phyloP scores from a whole-genome alignment of 1,284 basidiomycete genomes.

The Ceratobasidium sp. region DNA sequence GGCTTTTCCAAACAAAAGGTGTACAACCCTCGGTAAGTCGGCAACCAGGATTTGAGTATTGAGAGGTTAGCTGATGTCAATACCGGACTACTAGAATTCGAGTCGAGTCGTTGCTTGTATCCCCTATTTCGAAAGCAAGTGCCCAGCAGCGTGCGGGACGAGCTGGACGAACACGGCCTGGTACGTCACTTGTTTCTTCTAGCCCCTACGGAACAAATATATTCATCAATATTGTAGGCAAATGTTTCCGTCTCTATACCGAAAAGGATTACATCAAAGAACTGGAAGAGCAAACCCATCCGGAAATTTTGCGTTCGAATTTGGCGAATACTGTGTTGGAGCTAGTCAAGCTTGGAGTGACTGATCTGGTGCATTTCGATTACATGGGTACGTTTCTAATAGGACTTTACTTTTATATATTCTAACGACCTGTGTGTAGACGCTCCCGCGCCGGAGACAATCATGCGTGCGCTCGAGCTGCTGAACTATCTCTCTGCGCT shows the following conservation, averaged over 20 bases:
- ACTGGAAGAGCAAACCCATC: slow-evolving; percentile 96
- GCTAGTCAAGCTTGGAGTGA: slow-evolving; percentile 92
- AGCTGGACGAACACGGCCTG: slow-evolving; percentile 82
- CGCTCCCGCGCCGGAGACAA: slow-evolving; percentile 95
- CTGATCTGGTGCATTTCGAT: slow-evolving; percentile 91
- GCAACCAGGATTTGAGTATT: too few relatives aligned
- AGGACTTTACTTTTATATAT: slow-evolving; percentile 23
- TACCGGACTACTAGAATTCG: slow-evolving; percentile 88
- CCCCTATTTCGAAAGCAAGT: slow-evolving; percentile 95
- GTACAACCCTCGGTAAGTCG: slow-evolving; percentile 77
- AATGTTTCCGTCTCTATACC: slow-evolving; percentile 97
- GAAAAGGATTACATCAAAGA: slow-evolving; percentile 97
- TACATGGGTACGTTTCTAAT: slow-evolving; percentile 73
- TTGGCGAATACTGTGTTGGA: slow-evolving; percentile 95
- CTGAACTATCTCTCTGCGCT: slow-evolving; percentile 93
- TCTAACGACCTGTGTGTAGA: slow-evolving; percentile 60
- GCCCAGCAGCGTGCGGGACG: slow-evolving; percentile 97
- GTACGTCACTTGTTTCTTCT: neutral
- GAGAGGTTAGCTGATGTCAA: too few relatives aligned
- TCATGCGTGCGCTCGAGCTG: slow-evolving; percentile 97
- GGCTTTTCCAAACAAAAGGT: slow-evolving; percentile 97
- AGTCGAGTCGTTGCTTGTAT: slow-evolving; percentile 93
- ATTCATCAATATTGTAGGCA: slow-evolving; percentile 66
- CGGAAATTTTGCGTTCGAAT: slow-evolving; percentile 94
- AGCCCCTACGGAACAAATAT: neutral